These are phyloP conservation scores for Mariannaea elegans DNA, from an alignment of 2,329 filamentous ascomycete species.

Conservation along the genomic window DNA sequence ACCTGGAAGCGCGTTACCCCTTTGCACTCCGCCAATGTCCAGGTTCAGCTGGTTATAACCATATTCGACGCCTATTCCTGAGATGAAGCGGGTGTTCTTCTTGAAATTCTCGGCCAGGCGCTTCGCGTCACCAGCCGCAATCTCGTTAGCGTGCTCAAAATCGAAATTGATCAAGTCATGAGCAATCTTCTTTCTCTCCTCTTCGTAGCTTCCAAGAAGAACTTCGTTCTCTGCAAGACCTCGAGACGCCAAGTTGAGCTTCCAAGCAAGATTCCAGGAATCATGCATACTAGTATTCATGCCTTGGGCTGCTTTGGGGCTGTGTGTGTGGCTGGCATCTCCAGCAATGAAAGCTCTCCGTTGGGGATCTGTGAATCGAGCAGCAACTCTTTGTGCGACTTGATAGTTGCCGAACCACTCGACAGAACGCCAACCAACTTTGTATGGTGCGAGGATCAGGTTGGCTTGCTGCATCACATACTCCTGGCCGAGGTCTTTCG, in stretches of 20 bases:
- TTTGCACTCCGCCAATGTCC: conserved; percentile 37
- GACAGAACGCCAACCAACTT: conserved; percentile 63
- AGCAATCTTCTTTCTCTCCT: conserved; percentile 68
- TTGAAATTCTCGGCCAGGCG: conserved; percentile 72
- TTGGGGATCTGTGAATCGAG: conserved; percentile 70
- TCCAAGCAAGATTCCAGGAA: conserved; percentile 66
- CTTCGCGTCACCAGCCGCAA: conserved; percentile 68
- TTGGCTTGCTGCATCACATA: conserved; percentile 74
- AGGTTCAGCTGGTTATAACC: conserved; percentile 59
- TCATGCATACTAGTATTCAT: conserved; percentile 70
- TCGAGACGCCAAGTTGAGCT: conserved; percentile 60
- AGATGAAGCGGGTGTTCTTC: conserved; percentile 76
- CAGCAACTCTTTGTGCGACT: conserved; percentile 74
- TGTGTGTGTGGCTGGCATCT: conserved; percentile 76
- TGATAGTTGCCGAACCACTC: conserved; percentile 78
- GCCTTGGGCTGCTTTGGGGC: conserved; percentile 74
- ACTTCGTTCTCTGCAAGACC: conserved; percentile 60
- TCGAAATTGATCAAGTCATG: conserved; percentile 67
- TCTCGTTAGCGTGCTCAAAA: conserved; percentile 63
- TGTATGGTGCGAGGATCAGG: conserved; percentile 66
- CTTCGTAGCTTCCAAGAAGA: conserved; percentile 67
- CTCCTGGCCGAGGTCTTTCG: conserved; percentile 60
- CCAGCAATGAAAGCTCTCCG: conserved; percentile 71
- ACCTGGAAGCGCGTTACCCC: conserved; percentile 58
- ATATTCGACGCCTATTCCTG: conserved; percentile 72